A percentile compares a stretch with the other conserved stretches of the same genome.
Conservation (phyloP, 192 early-diverging fungal species). For the Spizellomyces punctatus region DNA sequence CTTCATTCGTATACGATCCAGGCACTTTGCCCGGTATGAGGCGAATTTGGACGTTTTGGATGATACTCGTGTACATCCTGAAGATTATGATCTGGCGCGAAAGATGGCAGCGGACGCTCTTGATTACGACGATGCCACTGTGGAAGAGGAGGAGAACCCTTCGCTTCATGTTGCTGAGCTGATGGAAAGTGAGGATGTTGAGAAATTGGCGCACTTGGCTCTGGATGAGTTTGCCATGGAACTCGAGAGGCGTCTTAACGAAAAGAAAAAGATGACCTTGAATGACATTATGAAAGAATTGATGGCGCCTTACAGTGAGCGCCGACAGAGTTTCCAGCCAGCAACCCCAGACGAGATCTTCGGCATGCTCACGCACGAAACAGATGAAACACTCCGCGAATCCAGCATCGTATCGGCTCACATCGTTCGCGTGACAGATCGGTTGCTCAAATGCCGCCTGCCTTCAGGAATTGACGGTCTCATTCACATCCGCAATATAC, state of each 20-base stretch:
- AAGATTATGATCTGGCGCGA: constrained; percentile 92
- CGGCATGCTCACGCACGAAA: constrained; percentile 86
- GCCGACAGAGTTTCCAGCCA: constrained; percentile 59
- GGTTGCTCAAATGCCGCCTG: constrained; percentile 74
- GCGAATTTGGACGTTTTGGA: constrained; percentile 78
- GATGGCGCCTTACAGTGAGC: constrained; percentile 78
- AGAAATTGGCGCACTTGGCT: constrained; percentile 77
- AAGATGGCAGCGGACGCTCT: constrained; percentile 97
- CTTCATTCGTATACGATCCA: constrained; percentile 81
- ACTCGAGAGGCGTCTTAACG: constrained; percentile 70
- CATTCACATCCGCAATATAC: constrained; percentile 67
- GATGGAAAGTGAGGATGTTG: constrained; percentile 71
- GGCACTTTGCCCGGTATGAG: constrained; percentile 44
- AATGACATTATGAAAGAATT: constrained; percentile 87
- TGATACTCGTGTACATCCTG: constrained; percentile 92
- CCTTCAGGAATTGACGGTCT: constrained; percentile 84
- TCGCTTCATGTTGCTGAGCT: constrained; percentile 79
- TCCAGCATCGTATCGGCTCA: constrained; percentile 70
- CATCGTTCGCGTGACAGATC: constrained; percentile 71
- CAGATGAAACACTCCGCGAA: constrained; percentile 65
- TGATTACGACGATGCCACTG: constrained; percentile 69
- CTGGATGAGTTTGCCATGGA: constrained; percentile 90
- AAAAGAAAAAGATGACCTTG: constrained; percentile 76
- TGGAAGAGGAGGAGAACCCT: constrained; percentile 72
- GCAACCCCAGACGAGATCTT: constrained; percentile 68